Conservation (phyloP, 441 rosid species). For the Eugenia klotzschiana region DNA sequence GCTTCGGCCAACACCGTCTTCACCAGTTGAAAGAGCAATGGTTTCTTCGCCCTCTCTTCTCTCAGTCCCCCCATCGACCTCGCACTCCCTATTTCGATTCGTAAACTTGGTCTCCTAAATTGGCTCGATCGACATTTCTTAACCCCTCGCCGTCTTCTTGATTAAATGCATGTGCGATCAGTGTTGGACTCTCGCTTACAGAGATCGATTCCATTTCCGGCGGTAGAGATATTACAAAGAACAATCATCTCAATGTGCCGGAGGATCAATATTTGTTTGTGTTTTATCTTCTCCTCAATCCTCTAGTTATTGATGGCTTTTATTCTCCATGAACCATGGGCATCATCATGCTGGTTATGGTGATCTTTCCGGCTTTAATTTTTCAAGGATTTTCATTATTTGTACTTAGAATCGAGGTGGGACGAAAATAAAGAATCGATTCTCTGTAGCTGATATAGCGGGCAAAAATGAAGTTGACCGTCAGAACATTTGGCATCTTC, state of each 20-base stretch:
- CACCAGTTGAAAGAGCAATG: conserved; percentile 75
- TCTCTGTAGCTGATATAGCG: background rate
- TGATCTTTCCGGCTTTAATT: background rate
- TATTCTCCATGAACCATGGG: background rate
- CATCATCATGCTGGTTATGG: background rate
- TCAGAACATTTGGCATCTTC: background rate
- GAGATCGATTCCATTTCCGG: background rate
- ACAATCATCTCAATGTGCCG: background rate
- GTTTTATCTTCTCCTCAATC: background rate
- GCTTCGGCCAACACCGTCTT: conserved; percentile 22
- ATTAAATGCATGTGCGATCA: background rate
- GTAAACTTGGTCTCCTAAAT: too few species aligned
- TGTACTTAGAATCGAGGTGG: background rate
- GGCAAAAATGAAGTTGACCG: background rate
- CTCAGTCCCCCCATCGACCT: background rate
- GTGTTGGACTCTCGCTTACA: background rate
- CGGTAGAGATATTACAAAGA: background rate
- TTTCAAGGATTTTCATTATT: background rate
- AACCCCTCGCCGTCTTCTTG: background rate
- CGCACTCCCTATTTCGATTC: background rate
- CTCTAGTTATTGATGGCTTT: background rate
- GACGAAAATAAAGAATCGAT: background rate
- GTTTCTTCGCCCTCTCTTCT: conserved; percentile 15
- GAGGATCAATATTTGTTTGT: background rate
- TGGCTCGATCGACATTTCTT: background rate